Evolutionary conservation across 2,329 filamentous ascomycete genomes (phyloP), one percentile per base, ranked within the genome.

Genomic region (Verruconis gallopava): DNA sequence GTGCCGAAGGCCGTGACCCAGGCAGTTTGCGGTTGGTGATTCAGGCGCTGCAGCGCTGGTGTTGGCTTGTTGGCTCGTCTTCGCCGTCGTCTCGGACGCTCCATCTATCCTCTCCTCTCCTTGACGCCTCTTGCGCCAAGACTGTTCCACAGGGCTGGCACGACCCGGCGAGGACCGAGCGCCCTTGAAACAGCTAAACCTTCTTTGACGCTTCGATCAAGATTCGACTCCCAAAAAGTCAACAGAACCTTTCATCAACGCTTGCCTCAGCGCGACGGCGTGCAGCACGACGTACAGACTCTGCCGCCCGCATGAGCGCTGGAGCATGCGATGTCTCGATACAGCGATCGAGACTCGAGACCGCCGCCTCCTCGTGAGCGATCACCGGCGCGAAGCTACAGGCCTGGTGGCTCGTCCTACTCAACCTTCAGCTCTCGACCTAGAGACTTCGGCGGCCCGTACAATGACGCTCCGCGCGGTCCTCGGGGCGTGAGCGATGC

Each of bases 391-490:
- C 25, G 25, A 30, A 9, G 9, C 9, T 30, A 30, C 25, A 30
- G 25, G n/a, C 25, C 25, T 9, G 25, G 25, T 30, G 25, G 25
- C 6, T 30, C 25, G 6, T 30, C 6, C 25, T 9, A 30, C 25
- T n/a, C 25, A 30, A 30, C 6, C n/a, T 30, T 30, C 25, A 30
- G 25, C 25, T 9, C 6, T n/a, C 25, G 25, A 9, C 6, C 25
- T 9, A 30, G 25, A 30, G 25, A 30, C 25, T 30, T 30, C n/a
- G 25, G 25, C 25, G 6, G 9, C 6, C 25, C 25, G 9, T 36
- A 36, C 34, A 20, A 20, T 15, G 37, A 43, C 17, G 38, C 36
- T 42, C 41, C 41, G 9, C 33, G 41, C 5, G 41, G 41, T 17
- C 41, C 41, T 15, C 20, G 41, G n/a, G 40, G 32, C 4, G 6